phyloP scores from a whole-genome alignment of 371 early-diverging fungal species.

The Mucor racemosus region DNA sequence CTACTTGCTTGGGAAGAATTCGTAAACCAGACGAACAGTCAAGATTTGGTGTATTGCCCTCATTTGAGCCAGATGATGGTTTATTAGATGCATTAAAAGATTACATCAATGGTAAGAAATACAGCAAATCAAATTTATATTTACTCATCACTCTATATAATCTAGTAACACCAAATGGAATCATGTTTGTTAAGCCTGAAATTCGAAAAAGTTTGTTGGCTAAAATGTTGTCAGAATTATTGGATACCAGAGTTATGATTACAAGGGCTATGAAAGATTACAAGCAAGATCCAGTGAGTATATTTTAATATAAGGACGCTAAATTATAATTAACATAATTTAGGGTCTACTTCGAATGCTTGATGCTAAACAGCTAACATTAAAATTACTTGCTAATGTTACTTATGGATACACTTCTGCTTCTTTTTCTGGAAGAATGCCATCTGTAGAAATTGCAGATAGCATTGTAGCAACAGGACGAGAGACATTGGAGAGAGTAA shows the following conservation, averaged over 20 bases:
- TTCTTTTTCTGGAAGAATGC: slow-evolving; percentile 89
- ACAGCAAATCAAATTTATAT: background rate
- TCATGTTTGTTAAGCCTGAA: slow-evolving; percentile 79
- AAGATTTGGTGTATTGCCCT: slow-evolving; percentile 46
- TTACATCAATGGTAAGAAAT: slow-evolving; percentile 61
- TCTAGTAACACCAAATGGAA: slow-evolving; percentile 82
- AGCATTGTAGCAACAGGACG: slow-evolving; percentile 88
- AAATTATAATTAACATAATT: background rate
- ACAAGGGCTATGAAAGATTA: slow-evolving; percentile 83
- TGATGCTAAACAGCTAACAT: slow-evolving; percentile 80
- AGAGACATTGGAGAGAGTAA: slow-evolving; percentile 74
- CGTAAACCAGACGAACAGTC: slow-evolving; percentile 42
- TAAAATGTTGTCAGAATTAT: slow-evolving; percentile 82
- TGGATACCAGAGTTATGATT: slow-evolving; percentile 89
- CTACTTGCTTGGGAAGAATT: slow-evolving; percentile 81
- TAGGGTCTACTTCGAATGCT: slow-evolving; percentile 56
- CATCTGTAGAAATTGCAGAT: slow-evolving; percentile 88
- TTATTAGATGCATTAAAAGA: slow-evolving; percentile 63
- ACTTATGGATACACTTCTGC: slow-evolving; percentile 92
- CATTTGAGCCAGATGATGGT: slow-evolving; percentile 22
- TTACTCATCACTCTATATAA: background rate
- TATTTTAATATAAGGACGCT: background rate
- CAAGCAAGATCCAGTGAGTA: slow-evolving; percentile 59
- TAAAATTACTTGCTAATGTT: slow-evolving; percentile 92
- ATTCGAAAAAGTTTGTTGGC: slow-evolving; percentile 78